Base-by-base conservation (phyloP, 2,329 filamentous ascomycete species). In the Penicillium vulpinum region DNA sequence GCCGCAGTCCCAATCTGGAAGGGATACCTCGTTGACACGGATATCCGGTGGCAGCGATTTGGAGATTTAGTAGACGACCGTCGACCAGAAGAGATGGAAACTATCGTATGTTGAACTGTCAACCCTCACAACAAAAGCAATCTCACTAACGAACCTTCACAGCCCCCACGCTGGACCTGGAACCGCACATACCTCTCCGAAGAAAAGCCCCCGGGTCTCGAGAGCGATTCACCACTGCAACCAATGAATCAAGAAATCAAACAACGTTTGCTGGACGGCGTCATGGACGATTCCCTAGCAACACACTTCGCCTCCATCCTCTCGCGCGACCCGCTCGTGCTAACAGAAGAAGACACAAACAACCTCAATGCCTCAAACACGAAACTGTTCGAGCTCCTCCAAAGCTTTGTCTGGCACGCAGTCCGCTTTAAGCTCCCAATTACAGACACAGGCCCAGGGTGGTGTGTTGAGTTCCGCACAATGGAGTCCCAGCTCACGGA, bases 401-500 rank as follows among this genome's bases (percentile, higher is more conserved):
- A 64, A 26, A 50, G 54, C n/a, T 57, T 43, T 21, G 55, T 59
- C n/a, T 66, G 58, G 56, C 52, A 56, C 18, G 52, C 55, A 21
- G 55, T 66, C 2, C 61, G 59, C 31, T 61, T 66, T 36, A 66
- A 66, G 45, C 55, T 58, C 5, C 61, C 63, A 15, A 90, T 90
- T 22, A 84, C 88, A 1, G 89, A 91, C 62, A 91, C 88, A 66
- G 90, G 88, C 69, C 95, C 91, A 69, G 92, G 92, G 50, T 96
- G 92, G 92, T 86, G 92, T 22, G 91, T 96, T 53, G 92, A 96
- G 76, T 95, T 96, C 74, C 85, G 92, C 5, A 88, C 91, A 4
- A 96, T 96, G 92, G 92, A 96, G 77, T 94, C 96, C 57, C 92
- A 96, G 72, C 84, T 96, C 61, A 96, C 91, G 5, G 92, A 96